Base-by-base conservation (phyloP, 495 filamentous ascomycete genomes). In the Recurvomyces mirabilis region DNA sequence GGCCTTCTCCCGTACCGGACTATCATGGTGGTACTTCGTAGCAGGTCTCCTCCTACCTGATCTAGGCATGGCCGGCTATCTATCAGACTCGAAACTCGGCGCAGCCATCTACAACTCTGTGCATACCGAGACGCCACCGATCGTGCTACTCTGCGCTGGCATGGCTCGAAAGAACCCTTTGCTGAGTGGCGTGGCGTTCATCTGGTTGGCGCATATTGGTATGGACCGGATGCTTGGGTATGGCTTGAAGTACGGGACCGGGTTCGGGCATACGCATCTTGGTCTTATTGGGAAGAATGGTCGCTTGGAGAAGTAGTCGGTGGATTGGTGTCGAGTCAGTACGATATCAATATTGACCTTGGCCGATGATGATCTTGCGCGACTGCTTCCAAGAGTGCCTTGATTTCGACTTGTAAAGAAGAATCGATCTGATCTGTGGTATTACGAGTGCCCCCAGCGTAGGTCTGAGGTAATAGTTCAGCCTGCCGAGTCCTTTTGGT, bases 101-200 rank as follows among this genome's bases (percentile, higher is more conserved):
- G 3, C 37, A 12, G n/a, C 26, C 19, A 24, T 39, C 22, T 39
- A 39, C 15, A 39, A 39, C 22, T 19, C 37, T 2, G 37, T 39
- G 22, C 37, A 39, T 19, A 39, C 37, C 20, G 37, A 39, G 37
- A 39, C 37, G 22, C 37, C 37, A 15, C n/a, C 37, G 22, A 39
- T 39, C 3, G 3, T 39, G 4, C 26, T 39, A n/a, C 22, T 37
- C 3, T 37, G 34, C 17, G 17, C 34, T 4, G 34, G 34, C 3
- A 20, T 19, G 6, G 34, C 34, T 15, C 3, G 34, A 18, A 3
- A 19, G 15, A 20, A 37, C 15, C 3, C 34, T 6, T 4, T 15
- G 3, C 6, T 37, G 2, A 13, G 11, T 4, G 34, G 34, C 34
- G 14, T 20, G 4, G 34, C 34, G 2, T 13, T 37, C 3, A 15